Evolutionary conservation across 345 rosid genomes (phyloP), one percentile per base, ranked within the genome.

Genomic region (Salix dunnii): DNA sequence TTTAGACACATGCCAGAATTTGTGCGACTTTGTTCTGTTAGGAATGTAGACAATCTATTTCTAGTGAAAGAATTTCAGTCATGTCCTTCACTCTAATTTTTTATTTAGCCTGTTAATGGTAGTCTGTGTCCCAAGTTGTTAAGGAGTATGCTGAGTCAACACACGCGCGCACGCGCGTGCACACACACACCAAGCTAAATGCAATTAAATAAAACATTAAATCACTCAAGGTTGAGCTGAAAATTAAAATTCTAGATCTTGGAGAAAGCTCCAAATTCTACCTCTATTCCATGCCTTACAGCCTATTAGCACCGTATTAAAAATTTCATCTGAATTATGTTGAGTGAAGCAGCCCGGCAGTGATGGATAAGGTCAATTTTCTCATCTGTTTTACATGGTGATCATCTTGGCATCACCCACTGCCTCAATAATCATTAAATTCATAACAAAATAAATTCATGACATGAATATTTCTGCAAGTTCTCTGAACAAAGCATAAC

Each of bases 131-230:
- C 63, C 28, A 58, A 9, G 12, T 58, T 23, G 12, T 58, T 9
- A 12, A 55, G 23, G 28, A 58, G 27, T 58, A 58, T 25, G 14
- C 28, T 58, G 63, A 58, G 28, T 4, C 62, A 58, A 58, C 8
- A 53, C 5, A 9, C 13, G 9, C 1, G 0, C 10, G 6, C 6
- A 1, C 35, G 0, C 6, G 0, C n/a, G n/a, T n/a, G n/a, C n/a
- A 0, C 27, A 1, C 16, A 1, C 28, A 0, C 63, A 58, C 13
- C 63, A 58, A 23, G 3, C 65, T 28, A 38, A 63, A 43, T 30
- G 61, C 14, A 43, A 74, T 43, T 48, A 74, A 43, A 64, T 28
- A 74, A 43, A 60, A 43, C 18, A 12, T 73, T 25, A 17, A 73
- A 62, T 55, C 61, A 21, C 48, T 67, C 11, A 10, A 38, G 21